Base-by-base conservation (phyloP, 2,329 filamentous ascomycete species). In the Aschersonia sp. region DNA sequence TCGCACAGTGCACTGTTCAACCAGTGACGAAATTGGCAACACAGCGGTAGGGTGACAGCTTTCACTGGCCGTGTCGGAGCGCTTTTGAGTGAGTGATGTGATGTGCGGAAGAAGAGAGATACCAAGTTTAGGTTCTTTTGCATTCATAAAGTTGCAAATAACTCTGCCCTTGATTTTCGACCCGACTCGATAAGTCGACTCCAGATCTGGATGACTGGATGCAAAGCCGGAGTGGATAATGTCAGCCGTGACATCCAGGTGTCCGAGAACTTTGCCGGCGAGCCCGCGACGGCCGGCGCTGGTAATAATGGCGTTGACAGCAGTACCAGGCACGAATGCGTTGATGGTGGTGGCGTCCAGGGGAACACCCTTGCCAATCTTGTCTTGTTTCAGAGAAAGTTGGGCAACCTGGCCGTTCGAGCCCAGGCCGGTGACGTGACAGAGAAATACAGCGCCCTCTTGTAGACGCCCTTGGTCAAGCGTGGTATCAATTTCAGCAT, bases 51-150 rank as follows among this genome's bases (percentile, higher is more conserved):
- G 82, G 12, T 65, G 54, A 48, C 67, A 65, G 55, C 74, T 62
- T 42, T 57, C 59, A 20, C 65, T 60, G 9, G 20, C 20, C 20
- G 57, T 61, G 12, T 54, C 55, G 5, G 61, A 55, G n/a, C 54
- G 57, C 54, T 75, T 75, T 9, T 65, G 59, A 45, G 65, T 60
- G 52, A 96, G 71, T 4, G 80, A 75, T 40, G 85, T 65, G 43
- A 96, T 72, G 59, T 97, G 89, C n/a, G 89, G 84, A 20, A 97
- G 73, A 32, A 97, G 60, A 2, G 92, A 96, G 49, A 97, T 78
- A 31, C 89, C 89, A 28, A 98, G 69, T 66, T 94, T 96, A 54
- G 82, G 85, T 9, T 81, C 77, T 46, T 89, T 85, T 4, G 84
- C 76, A 2, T 78, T 75, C 0, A 89, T 87, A 59, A 94, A 92